Conservation (phyloP, 1,284 basidiomycete genomes). For the Moesziomyces globuligerus region DNA sequence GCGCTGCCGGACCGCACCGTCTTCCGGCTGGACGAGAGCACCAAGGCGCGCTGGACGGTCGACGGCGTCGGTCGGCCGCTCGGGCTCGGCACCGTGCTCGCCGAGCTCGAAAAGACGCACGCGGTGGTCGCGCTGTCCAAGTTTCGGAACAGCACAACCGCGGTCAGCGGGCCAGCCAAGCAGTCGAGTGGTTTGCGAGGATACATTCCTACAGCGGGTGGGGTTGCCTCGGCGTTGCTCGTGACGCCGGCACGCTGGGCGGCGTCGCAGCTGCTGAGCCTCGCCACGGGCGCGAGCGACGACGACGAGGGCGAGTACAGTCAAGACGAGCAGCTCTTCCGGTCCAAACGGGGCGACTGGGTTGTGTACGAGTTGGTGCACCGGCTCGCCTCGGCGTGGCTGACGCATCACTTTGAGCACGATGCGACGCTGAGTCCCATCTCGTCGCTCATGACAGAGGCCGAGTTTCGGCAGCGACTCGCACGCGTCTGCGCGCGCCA, state of each 20-base stretch:
- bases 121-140: slow-evolving; percentile 72
- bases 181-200: background rate
- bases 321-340: slow-evolving; percentile 69
- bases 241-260: slow-evolving; percentile 73
- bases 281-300: slow-evolving; percentile 73
- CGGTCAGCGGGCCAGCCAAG: slow-evolving; percentile 76
- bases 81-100: slow-evolving; percentile 79
- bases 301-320: slow-evolving; percentile 71
- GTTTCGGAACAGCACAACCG: slow-evolving; percentile 74
- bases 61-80: slow-evolving; percentile 78
- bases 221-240: slow-evolving; percentile 20
- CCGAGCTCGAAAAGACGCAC: slow-evolving; percentile 37
- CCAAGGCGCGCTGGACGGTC: slow-evolving; percentile 42
- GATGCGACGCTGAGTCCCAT: slow-evolving; percentile 37
- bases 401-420: slow-evolving; percentile 13
- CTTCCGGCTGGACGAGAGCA: slow-evolving; percentile 72
- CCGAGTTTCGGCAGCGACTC: slow-evolving; percentile 15
- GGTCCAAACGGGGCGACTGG: slow-evolving; percentile 74
- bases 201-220: slow-evolving; percentile 21
- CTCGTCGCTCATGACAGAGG: slow-evolving; percentile 21
- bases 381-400: slow-evolving; percentile 9
- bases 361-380: slow-evolving; percentile 77
- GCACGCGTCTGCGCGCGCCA: background rate
- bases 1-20: slow-evolving; percentile 64
- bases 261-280: slow-evolving; percentile 73